Evolutionary conservation across 768 basidiomycete genomes (phyloP).

Genomic region (Pleurotus giganteus): DNA sequence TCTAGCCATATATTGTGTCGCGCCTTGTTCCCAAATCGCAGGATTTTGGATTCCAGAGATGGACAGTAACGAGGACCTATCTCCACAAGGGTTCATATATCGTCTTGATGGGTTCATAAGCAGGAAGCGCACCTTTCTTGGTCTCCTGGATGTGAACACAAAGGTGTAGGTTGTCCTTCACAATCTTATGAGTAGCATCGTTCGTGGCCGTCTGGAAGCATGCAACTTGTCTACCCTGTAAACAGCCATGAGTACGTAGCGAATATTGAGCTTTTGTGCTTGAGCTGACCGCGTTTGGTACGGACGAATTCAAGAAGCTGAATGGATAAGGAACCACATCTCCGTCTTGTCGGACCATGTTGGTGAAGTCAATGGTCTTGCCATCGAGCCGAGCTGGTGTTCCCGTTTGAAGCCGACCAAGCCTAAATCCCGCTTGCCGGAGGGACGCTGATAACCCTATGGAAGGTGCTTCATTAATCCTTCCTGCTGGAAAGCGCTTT

Average conservation of each 20-base stretch:
- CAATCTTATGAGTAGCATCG: constrained; percentile 67
- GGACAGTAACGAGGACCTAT: constrained; percentile 90
- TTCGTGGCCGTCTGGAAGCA: constrained; percentile 79
- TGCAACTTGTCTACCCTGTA: constrained; percentile 66
- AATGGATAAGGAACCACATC: constrained; percentile 69
- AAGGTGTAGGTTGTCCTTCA: constrained; percentile 71
- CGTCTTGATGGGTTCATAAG: background rate
- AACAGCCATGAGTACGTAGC: background rate
- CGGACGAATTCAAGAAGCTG: constrained; percentile 65
- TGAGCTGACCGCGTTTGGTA: constrained; percentile 63
- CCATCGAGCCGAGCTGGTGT: constrained; percentile 81
- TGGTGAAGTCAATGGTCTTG: constrained; percentile 66
- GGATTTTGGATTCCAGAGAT: constrained; percentile 84
- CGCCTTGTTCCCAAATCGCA: constrained; percentile 70
- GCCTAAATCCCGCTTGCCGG: constrained; percentile 69
- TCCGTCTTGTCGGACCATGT: constrained; percentile 62
- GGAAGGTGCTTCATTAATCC: constrained; percentile 70
- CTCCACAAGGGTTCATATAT: background rate
- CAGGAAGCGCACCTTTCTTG: constrained; percentile 60
- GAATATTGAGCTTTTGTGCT: background rate
- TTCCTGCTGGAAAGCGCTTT: constrained; percentile 75
- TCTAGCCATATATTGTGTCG: constrained; percentile 85
- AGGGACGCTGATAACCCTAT: constrained; percentile 77
- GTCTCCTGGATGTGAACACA: constrained; percentile 89
- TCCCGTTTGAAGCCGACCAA: constrained; percentile 82